phyloP scores from a whole-genome alignment of 495 filamentous ascomycete genomes.

The Evansstolkia leycettana region DNA sequence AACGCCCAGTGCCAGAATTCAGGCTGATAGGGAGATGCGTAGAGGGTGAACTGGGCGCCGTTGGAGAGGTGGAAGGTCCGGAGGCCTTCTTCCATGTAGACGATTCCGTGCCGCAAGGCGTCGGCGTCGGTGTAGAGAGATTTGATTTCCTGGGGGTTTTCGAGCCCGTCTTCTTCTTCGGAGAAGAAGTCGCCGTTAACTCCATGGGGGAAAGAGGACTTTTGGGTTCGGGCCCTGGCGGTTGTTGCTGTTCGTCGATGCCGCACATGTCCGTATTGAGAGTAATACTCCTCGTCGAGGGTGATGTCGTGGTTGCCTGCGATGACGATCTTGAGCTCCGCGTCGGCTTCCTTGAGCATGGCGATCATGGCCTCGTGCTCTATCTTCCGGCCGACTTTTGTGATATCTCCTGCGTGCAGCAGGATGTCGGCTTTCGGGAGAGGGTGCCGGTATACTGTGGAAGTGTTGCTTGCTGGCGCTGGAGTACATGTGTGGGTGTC shows the following conservation, averaged over 20 bases:
- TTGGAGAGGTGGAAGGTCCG: slow-evolving; percentile 42
- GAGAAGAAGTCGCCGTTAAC: no score
- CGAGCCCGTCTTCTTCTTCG: slow-evolving; percentile 7
- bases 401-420: slow-evolving; percentile 67
- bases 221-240: slow-evolving; percentile 5
- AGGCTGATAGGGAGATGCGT: slow-evolving; percentile 58
- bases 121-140: slow-evolving; percentile 34
- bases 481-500: slow-evolving; percentile 46
- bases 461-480: slow-evolving; percentile 9
- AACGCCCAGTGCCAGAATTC: slow-evolving; percentile 51
- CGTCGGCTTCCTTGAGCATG: slow-evolving; percentile 42
- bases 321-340: slow-evolving; percentile 66
- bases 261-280: slow-evolving; percentile 14
- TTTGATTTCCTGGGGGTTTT: slow-evolving; percentile 18
- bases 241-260: slow-evolving; percentile 13
- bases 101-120: slow-evolving; percentile 39
- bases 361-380: slow-evolving; percentile 42
- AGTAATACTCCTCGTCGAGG: slow-evolving; percentile 46
- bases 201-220: no score
- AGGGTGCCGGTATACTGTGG: slow-evolving; percentile 28
- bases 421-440: slow-evolving; percentile 49
- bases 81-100: slow-evolving; percentile 55
- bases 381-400: slow-evolving; percentile 41
- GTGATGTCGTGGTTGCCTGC: slow-evolving; percentile 73
- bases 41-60: slow-evolving; percentile 49